A percentile compares a stretch with the other conserved stretches of the same genome.
Evolutionary conservation across 169 alveolate species (phyloP).

Genomic region (Miamiensis avidus): DNA sequence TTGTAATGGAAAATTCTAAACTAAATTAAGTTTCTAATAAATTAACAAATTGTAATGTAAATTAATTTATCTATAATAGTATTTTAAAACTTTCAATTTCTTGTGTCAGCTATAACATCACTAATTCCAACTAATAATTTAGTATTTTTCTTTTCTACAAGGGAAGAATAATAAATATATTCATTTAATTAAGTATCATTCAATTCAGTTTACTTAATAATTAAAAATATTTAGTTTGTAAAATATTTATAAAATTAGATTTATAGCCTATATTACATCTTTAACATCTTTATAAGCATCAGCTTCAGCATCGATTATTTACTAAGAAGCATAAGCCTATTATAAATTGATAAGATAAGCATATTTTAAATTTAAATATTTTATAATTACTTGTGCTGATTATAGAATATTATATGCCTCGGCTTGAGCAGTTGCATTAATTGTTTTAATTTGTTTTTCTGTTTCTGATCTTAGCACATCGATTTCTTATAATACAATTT

Average conservation of each 20-base stretch:
- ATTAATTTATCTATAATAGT: background rate
- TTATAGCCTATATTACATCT: background rate
- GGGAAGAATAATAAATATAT: conserved; percentile 18
- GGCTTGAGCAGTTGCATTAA: conserved; percentile 34
- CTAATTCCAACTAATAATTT: conserved; percentile 12
- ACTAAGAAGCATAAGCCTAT: conserved; percentile 13
- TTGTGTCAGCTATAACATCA: background rate
- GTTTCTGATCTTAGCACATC: conserved; percentile 42
- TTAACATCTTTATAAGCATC: conserved; percentile 2
- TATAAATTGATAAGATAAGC: too few relatives aligned
- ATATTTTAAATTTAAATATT: background rate
- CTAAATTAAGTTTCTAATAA: too few relatives aligned
- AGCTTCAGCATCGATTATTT: conserved; percentile 18
- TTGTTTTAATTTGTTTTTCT: conserved; percentile 27
- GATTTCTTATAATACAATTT: conserved; percentile 34
- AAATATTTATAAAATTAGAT: background rate
- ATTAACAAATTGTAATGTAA: too few relatives aligned
- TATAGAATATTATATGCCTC: conserved; percentile 20
- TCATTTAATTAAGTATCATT: conserved; percentile 12
- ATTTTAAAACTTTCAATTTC: background rate
- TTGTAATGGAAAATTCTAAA: too few relatives aligned
- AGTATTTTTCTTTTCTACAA: conserved; percentile 12
- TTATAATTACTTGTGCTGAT: conserved; percentile 12
- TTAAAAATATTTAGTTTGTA: background rate
- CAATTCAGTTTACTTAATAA: background rate